Evolutionary conservation across 768 basidiomycete genomes (phyloP), one percentile per base, ranked within the genome.

Genomic region (Suillus decipiens): DNA sequence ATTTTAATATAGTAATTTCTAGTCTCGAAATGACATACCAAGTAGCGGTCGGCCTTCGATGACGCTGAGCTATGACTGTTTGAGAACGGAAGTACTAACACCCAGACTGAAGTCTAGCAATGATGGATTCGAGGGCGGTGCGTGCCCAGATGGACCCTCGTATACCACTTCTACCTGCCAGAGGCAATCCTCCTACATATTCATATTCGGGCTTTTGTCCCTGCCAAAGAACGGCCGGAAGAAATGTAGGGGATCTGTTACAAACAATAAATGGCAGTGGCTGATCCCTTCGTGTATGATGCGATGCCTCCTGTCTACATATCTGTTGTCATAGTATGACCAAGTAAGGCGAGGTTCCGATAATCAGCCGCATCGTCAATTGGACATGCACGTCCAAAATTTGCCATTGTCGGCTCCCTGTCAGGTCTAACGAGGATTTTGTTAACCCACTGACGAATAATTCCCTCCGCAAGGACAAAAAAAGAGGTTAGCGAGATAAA

Each of bases 341-440:
- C n/a, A 65, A 66, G 39, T 84, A 86, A 3, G 71, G 62, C 15
- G 76, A 70, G 10, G 85, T 84, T 3, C 86, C 84, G 2, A 80
- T 70, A 37, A 68, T 61, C 9, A 64, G 42, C 79, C 81, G 28
- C 28, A 85, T 72, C 64, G 11, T 64, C 47, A n/a, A 70, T 64
- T 5, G 50, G 53, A 36, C 68, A 62, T 2, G 79, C 74, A 28
- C 72, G 63, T 3, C 84, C 85, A 64, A 88, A 84, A 68, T 88
- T 85, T 11, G 78, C 78, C 1, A 88, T 63, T 60, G 74, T 70
- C 34, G 87, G 75, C 66, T 88, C 87, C 28, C 85, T 85, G 68
- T 84, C 84, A 3, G 76, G 68, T 42, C 81, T 82, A 61, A 88
- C 58, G 58, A 87, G 77, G 51, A 88, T 79, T 55, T 87, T 87